These are phyloP conservation scores for Alternaria infectoria DNA, from an alignment of 2,329 filamentous ascomycete species.

Conservation along the genomic window DNA sequence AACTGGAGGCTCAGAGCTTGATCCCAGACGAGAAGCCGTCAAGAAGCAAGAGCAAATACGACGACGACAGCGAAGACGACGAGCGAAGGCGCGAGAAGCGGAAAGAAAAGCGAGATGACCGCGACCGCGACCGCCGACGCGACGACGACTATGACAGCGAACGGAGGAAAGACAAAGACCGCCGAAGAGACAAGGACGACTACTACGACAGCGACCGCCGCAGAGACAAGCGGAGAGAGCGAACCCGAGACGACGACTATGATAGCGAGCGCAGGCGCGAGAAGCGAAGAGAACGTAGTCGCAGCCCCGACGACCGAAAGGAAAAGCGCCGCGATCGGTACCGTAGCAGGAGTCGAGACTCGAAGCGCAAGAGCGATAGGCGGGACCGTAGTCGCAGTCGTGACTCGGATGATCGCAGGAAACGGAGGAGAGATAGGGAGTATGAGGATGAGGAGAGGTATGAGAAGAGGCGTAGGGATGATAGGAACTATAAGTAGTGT, in stretches of 20 bases:
- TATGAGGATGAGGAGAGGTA: conserved; percentile 27
- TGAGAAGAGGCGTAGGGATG: conserved; percentile 25
- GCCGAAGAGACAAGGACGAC: conserved; percentile 24
- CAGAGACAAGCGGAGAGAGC: conserved; percentile 24
- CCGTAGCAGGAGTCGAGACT: conserved; percentile 33
- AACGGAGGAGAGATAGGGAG: conserved; percentile 33
- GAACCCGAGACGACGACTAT: conserved; percentile 21
- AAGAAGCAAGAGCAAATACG: conserved; percentile 17
- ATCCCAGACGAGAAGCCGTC: conserved; percentile 48
- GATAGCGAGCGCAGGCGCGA: conserved; percentile 19
- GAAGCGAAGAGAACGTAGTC: conserved; percentile 23
- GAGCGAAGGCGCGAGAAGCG: conserved; percentile 27
- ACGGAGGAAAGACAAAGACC: conserved; percentile 21
- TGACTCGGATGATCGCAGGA: conserved; percentile 32
- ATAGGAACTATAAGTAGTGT: conserved; percentile 12
- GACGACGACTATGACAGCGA: conserved; percentile 31
- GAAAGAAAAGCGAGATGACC: conserved; percentile 17
- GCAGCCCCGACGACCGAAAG: conserved; percentile 36
- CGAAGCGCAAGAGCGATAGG: conserved; percentile 23
- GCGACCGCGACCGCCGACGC: conserved; percentile 22
- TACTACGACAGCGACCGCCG: conserved; percentile 30
- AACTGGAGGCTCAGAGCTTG: conserved; percentile 57
- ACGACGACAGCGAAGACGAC: conserved; percentile 22
- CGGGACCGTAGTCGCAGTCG: conserved; percentile 25
- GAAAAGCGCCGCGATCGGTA: conserved; percentile 30